These are phyloP conservation scores for Cryomyces antarcticus DNA, from an alignment of 495 filamentous ascomycete genomes.

Conservation along the genomic window DNA sequence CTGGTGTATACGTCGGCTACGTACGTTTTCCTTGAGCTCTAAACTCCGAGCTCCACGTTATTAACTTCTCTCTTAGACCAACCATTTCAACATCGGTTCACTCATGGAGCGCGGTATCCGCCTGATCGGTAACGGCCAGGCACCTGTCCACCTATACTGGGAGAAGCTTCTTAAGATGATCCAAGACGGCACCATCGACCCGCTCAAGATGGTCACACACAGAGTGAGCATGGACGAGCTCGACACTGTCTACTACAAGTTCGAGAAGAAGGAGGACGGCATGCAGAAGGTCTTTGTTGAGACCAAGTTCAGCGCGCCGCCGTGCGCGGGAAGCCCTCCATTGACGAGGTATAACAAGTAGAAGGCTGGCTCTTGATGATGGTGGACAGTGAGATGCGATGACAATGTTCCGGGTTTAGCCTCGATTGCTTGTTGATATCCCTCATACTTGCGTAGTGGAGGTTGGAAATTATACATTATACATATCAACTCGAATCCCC, in stretches of 20 bases:
- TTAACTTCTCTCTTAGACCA: slow-evolving; percentile 29
- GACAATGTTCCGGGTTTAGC: too few species aligned
- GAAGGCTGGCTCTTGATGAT: too few species aligned
- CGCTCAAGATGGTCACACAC: slow-evolving; percentile 61
- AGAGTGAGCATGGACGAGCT: slow-evolving; percentile 58
- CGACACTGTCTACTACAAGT: slow-evolving; percentile 27
- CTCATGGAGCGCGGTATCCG: slow-evolving; percentile 76
- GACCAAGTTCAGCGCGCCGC: slow-evolving; percentile 18
- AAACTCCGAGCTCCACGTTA: neutral
- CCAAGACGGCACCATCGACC: slow-evolving; percentile 48
- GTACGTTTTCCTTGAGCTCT: slow-evolving; percentile 25
- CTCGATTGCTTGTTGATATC: too few species aligned
- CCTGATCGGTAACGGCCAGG: slow-evolving; percentile 68
- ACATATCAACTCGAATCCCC: too few species aligned
- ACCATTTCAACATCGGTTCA: slow-evolving; percentile 66
- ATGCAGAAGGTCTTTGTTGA: slow-evolving; percentile 26
- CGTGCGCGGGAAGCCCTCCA: slow-evolving; percentile 13
- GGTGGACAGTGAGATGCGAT: too few species aligned
- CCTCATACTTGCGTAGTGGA: too few species aligned
- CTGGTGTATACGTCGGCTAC: slow-evolving; percentile 65
- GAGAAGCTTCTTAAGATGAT: slow-evolving; percentile 50
- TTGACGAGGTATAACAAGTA: slow-evolving; percentile 14
- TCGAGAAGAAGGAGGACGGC: slow-evolving; percentile 19
- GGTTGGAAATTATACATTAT: too few species aligned
- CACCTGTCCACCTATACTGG: slow-evolving; percentile 74